A percentile compares a stretch with the other conserved stretches of the same genome.
These are phyloP conservation scores for Vitis vinifera DNA, from an alignment of 164 flowering plant species.

Conservation along the genomic window ASM3070453v1 NC_081806.1:5406501-5407000, in stretches of 20 bases:
- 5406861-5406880: constrained; percentile 20
- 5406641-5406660: constrained; percentile 39
- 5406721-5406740: constrained; percentile 44
- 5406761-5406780: constrained; percentile 22
- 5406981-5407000: constrained; percentile 11
- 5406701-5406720: constrained; percentile 63
- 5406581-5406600: constrained; percentile 38
- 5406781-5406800: constrained; percentile 18
- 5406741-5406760: constrained; percentile 45
- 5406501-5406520: constrained; percentile 5
- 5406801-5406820: constrained; percentile 25
- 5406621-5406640: constrained; percentile 40
- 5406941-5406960: constrained; percentile 14
- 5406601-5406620: constrained; percentile 35
- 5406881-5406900: not conserved
- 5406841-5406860: constrained; percentile 9
- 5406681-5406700: constrained; percentile 45
- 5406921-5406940: constrained; percentile 13
- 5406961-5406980: constrained; percentile 4
- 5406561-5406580: constrained; percentile 14
- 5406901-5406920: constrained; percentile 12
- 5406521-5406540: constrained; percentile 11
- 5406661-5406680: constrained; percentile 63
- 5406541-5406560: constrained; percentile 16
- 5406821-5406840: constrained; percentile 24